Evolutionary conservation across 352 stramenopile species (phyloP), one percentile per base, ranked within the genome.

Genomic region (Pythium sukuiense): DNA sequence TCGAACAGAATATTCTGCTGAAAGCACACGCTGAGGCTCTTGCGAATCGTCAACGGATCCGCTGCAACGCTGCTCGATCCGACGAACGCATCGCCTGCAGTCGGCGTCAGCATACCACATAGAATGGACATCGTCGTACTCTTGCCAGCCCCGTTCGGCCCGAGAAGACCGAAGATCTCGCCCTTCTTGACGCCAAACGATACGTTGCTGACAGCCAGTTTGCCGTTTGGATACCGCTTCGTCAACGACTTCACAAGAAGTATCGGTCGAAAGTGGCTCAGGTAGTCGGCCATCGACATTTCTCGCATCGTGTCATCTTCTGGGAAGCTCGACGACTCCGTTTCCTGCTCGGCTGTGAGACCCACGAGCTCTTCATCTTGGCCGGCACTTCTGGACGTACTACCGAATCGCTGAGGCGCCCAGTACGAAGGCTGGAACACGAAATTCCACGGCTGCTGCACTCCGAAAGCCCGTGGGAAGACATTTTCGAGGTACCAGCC

Each of bases 91-190:
- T 92, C 76, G 7, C 89, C 90, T 29, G 55, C 68, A 0, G 89
- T 93, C 3, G 95, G 89, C 0, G 81, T 73, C 3, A 98, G 48
- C 57, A 98, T 93, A 18, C 97, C 96, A 29, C 95, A 98, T 6
- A 99, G 67, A 67, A 99, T 98, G n/a, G 81, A 90, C 69, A 99
- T 93, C 0, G 95, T 98, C 18, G 97, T 99, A 35, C 95, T 99
- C 62, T 99, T 98, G 14, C 96, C 95, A 8, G 92, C 89, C 0
- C 96, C 96, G 72, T 99, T 99, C 11, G 91, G 88, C 6, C 96
- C 96, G 7, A 99, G 69, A 0, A 98, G 63, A 0, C 93, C 94
- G 55, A 99, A 97, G 41, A 97, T 94, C 65, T 98, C 88, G n/a
- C 95, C 92, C 32, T 89, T 89, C 54, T 84, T 79, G 14, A 98